Conservation (phyloP, 805 yeast species). For the Lipomyces orientalis region DNA sequence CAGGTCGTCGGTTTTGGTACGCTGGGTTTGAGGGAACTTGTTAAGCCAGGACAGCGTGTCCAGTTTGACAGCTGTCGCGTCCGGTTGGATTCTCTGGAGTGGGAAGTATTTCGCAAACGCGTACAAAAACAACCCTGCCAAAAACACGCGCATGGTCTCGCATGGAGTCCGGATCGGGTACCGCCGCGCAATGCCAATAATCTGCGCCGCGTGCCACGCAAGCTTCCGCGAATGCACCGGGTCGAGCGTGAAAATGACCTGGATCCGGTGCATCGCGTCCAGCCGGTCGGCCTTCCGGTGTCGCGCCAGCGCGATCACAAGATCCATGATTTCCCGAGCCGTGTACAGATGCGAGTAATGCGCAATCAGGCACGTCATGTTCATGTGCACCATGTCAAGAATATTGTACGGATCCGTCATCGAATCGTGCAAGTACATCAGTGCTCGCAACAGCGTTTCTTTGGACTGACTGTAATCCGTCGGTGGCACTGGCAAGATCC, state of each 20-base stretch:
- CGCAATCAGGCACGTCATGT: slow-evolving; percentile 34
- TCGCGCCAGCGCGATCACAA: slow-evolving; percentile 25
- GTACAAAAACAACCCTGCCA: slow-evolving; percentile 38
- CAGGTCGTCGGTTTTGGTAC: slow-evolving; percentile 18
- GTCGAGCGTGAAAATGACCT: slow-evolving; percentile 24
- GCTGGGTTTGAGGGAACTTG: not conserved
- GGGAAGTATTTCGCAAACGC: slow-evolving; percentile 36
- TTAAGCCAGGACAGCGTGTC: slow-evolving; percentile 24
- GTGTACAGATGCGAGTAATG: slow-evolving; percentile 35
- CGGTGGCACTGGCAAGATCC: slow-evolving; percentile 22
- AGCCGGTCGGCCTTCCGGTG: slow-evolving; percentile 19
- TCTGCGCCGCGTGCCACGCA: slow-evolving; percentile 41
- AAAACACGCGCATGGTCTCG: slow-evolving; percentile 38
- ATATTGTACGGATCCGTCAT: slow-evolving; percentile 14
- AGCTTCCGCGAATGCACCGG: slow-evolving; percentile 31
- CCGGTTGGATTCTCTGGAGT: not conserved
- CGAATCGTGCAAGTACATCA: slow-evolving; percentile 30
- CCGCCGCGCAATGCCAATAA: slow-evolving; percentile 31
- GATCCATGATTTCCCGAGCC: slow-evolving; percentile 32
- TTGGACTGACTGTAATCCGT: slow-evolving; percentile 29
- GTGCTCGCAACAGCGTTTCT: slow-evolving; percentile 22
- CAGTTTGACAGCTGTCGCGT: slow-evolving; percentile 13
- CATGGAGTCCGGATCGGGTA: slow-evolving; percentile 36
- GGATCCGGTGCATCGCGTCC: slow-evolving; percentile 25
- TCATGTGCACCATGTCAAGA: slow-evolving; percentile 23